These are phyloP conservation scores for Senna siamea DNA, from an alignment of 306 rosid genomes.

Conservation along the genomic window DNA sequence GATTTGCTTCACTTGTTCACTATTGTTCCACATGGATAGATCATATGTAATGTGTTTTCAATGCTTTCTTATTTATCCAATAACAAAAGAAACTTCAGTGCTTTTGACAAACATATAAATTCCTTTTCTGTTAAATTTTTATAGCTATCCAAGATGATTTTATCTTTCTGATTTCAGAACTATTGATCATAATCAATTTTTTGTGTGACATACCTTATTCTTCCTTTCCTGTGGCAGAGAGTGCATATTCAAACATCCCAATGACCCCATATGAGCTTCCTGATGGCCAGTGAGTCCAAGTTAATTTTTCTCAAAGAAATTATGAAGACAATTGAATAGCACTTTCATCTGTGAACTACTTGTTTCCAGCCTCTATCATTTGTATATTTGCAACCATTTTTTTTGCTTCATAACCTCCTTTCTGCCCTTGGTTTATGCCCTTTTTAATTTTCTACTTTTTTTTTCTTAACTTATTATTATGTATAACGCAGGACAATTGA, in stretches of 20 bases:
- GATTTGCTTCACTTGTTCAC: constrained; percentile 10
- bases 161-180: constrained; percentile 29
- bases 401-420: constrained; percentile 23
- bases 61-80: not conserved
- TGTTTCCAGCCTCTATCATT: constrained; percentile 8
- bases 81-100: not conserved
- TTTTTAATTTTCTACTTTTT: constrained; percentile 24
- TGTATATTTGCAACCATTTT: constrained; percentile 7
- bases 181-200: constrained; percentile 19
- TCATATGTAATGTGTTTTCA: constrained; percentile 27
- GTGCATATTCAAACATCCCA: constrained; percentile 93
- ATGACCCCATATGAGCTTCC: constrained; percentile 98
- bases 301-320: constrained; percentile 30
- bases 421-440: constrained; percentile 23
- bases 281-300: constrained; percentile 96
- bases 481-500: constrained; percentile 77
- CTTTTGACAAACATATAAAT: constrained; percentile 21
- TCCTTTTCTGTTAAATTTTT: constrained; percentile 24
- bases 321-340: constrained; percentile 1
- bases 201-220: constrained; percentile 29
- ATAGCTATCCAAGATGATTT: constrained; percentile 35
- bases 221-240: constrained; percentile 59
- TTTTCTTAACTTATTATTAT: constrained; percentile 1
- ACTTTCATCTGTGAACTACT: constrained; percentile 36
- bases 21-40: not conserved